Evolutionary conservation across 208 protist species (phyloP).

Genomic region (Porcisia deanei): DNA sequence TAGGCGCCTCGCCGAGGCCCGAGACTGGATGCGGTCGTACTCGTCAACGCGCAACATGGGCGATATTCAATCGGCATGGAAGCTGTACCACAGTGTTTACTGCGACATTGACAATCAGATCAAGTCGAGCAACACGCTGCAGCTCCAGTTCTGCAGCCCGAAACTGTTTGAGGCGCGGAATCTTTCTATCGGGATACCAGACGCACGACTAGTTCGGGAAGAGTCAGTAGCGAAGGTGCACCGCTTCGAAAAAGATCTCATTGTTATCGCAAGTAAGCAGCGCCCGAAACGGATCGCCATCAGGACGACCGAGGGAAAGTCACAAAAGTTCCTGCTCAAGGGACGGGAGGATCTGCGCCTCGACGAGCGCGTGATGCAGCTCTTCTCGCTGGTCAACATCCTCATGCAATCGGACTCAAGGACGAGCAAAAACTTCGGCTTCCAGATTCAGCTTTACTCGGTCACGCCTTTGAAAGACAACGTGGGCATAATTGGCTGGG

Average conservation of each 20-base stretch:
- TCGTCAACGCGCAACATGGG: slow-evolving; percentile 49
- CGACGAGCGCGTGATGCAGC: slow-evolving; percentile 99
- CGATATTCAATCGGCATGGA: slow-evolving; percentile 83
- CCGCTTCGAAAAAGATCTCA: slow-evolving; percentile 90
- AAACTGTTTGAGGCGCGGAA: slow-evolving; percentile 82
- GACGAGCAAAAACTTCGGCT: slow-evolving; percentile 84
- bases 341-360: slow-evolving; percentile 97
- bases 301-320: slow-evolving; percentile 92
- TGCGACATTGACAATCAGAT: slow-evolving; percentile 77
- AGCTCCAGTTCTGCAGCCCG: slow-evolving; percentile 80
- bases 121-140: slow-evolving; percentile 48
- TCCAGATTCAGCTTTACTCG: slow-evolving; percentile 93
- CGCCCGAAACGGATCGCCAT: slow-evolving; percentile 97
- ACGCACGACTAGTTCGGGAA: slow-evolving; percentile 82
- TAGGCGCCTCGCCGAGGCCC: slow-evolving; percentile 57
- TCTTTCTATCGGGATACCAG: slow-evolving; percentile 77
- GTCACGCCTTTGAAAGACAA: slow-evolving; percentile 98
- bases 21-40: slow-evolving; percentile 75
- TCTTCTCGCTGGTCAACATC: slow-evolving; percentile 99
- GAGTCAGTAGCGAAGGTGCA: slow-evolving; percentile 90
- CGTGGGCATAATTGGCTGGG: slow-evolving; percentile 99
- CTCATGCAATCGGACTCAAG: slow-evolving; percentile 93
- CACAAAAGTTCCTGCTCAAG: slow-evolving; percentile 99
- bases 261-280: slow-evolving; percentile 99
- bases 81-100: slow-evolving; percentile 87